Base-by-base conservation (phyloP, 768 basidiomycete species). In the Lentinus brumalis region DNA sequence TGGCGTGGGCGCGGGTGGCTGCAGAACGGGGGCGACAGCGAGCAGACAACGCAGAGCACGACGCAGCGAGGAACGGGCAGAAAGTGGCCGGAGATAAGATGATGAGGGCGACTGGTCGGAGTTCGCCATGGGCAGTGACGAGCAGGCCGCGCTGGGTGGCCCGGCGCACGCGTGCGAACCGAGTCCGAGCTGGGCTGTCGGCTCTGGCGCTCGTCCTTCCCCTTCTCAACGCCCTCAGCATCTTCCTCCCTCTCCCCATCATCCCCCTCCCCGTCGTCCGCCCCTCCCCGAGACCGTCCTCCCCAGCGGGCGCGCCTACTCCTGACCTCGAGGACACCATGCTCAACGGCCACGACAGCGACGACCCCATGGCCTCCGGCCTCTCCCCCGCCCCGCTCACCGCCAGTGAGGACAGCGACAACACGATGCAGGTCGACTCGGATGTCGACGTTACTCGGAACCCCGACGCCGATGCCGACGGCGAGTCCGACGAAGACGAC, bases 361-460 rank as follows among this genome's bases (percentile, higher is more conserved):
- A 66, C 66, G 66, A 65, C 61, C 64, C 59, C 57, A 66, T 64
- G 61, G 55, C 56, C 59, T 63, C 65, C 62, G 64, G 50, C 63
- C 68, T 68, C 56, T 70, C 70, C 66, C 69, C 73, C 63, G 63
- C 57, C 60, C 67, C 65, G 26, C 62, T 63, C 57, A 59, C 53
- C 58, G 71, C 72, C 76, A 76, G 75, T 63, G 78, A 79, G 61
- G 77, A 78, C 62, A 75, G 77, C 68, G 70, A 74, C 71, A 64
- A 86, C 68, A 83, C 85, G 71, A 90, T 91, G 89, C 81, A 87
- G 70, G 74, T 89, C 75, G 88, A 90, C 80, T 85, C 84, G 60
- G 84, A 83, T 71, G 68, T 74, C 63, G 80, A 81, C 74, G 71
- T 74, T 66, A 74, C 73, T 44, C 69, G 67, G 55, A 66, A 66